Conservation (phyloP, 108 stramenopile species). For the Cyclotella distinguenda region DNA sequence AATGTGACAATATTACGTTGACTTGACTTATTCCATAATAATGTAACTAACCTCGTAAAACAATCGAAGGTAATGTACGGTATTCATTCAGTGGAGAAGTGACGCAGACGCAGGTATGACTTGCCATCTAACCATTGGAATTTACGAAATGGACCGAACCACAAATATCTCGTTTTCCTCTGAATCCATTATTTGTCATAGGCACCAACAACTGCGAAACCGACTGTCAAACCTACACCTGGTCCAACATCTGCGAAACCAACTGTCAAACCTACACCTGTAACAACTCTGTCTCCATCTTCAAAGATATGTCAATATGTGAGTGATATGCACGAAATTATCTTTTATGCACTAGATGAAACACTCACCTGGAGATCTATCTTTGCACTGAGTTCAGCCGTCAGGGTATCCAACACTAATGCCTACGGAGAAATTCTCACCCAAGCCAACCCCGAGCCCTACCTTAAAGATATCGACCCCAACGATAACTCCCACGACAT, state of each 20-base stretch:
- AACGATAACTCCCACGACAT: neutral
- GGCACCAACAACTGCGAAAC: neutral
- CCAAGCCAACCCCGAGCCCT: neutral
- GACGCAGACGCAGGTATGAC: neutral
- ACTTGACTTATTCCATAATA: neutral
- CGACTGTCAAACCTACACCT: neutral
- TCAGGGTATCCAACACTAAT: neutral
- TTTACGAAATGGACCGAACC: neutral
- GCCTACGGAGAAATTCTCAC: neutral
- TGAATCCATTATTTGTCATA: neutral
- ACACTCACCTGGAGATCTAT: too few species aligned
- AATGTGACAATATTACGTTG: neutral
- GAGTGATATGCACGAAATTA: neutral
- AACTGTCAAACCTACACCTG: neutral
- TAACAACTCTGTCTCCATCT: constrained; percentile 6
- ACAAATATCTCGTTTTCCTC: neutral
- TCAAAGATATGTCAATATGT: constrained; percentile 26
- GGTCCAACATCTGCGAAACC: neutral
- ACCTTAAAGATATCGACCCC: neutral
- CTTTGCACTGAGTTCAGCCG: neutral
- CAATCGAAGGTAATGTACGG: neutral
- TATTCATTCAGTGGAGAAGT: neutral
- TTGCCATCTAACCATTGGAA: neutral
- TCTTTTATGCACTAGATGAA: neutral
- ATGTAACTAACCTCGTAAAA: neutral